These are phyloP conservation scores for Helotiales sp. DNA, from an alignment of 2,329 filamentous ascomycete species.

Conservation along the genomic window DNA sequence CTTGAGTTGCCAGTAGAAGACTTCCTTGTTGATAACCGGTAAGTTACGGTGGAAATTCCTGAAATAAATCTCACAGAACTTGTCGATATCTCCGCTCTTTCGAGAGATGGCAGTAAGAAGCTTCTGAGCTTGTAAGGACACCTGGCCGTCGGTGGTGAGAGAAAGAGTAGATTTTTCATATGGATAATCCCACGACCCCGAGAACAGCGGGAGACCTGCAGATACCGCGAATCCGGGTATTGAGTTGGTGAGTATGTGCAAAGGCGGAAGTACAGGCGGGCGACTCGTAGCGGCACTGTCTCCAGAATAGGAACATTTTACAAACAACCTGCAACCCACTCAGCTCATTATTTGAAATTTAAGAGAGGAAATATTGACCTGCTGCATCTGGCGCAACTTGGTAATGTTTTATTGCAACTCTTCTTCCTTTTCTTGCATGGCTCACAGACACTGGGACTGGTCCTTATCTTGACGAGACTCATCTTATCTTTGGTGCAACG, in stretches of 20 bases:
- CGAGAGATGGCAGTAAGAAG: slow-evolving; percentile 21
- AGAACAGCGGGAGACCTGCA: background rate
- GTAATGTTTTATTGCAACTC: slow-evolving; percentile 27
- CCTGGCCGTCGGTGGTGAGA: slow-evolving; percentile 18
- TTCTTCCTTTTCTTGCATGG: slow-evolving; percentile 31
- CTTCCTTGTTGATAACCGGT: slow-evolving; percentile 25
- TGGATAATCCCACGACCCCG: background rate
- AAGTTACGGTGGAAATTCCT: slow-evolving; percentile 17
- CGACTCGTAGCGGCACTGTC: background rate
- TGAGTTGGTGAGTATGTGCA: background rate
- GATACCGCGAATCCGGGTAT: background rate
- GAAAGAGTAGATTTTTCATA: background rate
- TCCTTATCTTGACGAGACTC: slow-evolving; percentile 1
- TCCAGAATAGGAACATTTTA: slow-evolving; percentile 27
- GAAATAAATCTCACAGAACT: slow-evolving; percentile 24
- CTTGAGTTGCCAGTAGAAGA: slow-evolving; percentile 22
- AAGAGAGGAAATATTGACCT: slow-evolving; percentile 11
- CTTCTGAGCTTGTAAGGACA: slow-evolving; percentile 15
- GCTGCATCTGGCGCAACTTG: slow-evolving; percentile 26
- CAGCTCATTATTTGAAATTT: background rate
- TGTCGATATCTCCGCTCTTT: slow-evolving; percentile 15
- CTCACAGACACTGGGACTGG: slow-evolving; percentile 19
- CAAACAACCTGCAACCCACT: slow-evolving; percentile 13
- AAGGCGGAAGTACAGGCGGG: background rate
- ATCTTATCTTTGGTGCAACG: background rate